A percentile compares a stretch with the other conserved stretches of the same genome.
phyloP scores from a whole-genome alignment of 495 filamentous ascomycete species.

The Terfezia claveryi region DNA sequence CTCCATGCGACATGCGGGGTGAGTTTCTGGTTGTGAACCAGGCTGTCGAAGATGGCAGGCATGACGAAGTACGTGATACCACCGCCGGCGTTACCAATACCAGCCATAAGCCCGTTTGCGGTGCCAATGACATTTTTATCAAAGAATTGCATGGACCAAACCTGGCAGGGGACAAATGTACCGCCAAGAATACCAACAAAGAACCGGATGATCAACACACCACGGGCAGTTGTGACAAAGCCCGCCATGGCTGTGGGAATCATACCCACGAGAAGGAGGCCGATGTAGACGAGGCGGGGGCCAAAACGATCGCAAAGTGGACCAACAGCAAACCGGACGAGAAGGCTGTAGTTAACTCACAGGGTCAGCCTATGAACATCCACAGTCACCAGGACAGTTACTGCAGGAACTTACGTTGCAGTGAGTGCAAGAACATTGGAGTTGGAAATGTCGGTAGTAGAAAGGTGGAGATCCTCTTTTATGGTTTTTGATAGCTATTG shows the following conservation, averaged over 20 bases:
- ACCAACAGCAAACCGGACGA: constrained; percentile 64
- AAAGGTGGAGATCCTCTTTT: constrained; percentile 52
- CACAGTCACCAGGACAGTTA: not conserved
- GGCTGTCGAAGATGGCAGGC: constrained; percentile 71
- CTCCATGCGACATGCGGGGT: constrained; percentile 55
- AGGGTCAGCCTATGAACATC: not conserved
- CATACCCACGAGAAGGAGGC: constrained; percentile 46
- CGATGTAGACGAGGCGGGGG: constrained; percentile 59
- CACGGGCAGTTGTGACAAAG: constrained; percentile 41
- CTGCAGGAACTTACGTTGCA: constrained; percentile 45
- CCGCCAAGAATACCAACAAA: constrained; percentile 87
- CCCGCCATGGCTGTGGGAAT: constrained; percentile 73
- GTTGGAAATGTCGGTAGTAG: constrained; percentile 52
- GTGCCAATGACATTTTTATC: constrained; percentile 90
- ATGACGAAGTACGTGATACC: constrained; percentile 82
- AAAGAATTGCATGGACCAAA: constrained; percentile 89
- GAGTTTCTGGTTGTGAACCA: constrained; percentile 38
- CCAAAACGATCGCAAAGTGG: constrained; percentile 71
- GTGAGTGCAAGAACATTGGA: constrained; percentile 76
- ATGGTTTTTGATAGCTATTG: constrained; percentile 52
- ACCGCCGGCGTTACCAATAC: constrained; percentile 76
- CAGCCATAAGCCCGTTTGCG: constrained; percentile 68
- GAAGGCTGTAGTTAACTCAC: constrained; percentile 28
- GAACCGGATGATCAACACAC: constrained; percentile 62
- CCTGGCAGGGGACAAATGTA: constrained; percentile 82